These are phyloP conservation scores for Musa acuminata DNA, from an alignment of 176 grass and related monocot species.

Conservation along the genomic window DNA sequence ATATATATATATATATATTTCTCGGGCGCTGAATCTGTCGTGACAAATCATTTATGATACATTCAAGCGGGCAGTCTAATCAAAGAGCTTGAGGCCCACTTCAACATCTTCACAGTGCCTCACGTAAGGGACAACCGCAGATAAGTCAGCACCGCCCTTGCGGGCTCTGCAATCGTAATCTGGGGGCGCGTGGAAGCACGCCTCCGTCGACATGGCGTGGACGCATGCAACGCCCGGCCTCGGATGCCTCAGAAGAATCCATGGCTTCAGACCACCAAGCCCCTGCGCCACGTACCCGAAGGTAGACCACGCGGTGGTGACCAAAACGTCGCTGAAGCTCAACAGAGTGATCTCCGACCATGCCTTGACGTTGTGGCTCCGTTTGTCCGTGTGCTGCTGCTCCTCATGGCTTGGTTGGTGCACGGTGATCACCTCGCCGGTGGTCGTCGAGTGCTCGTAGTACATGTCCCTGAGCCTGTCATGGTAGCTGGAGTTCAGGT, in stretches of 20 bases:
- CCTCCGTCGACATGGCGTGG: background rate
- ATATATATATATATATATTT: too few species aligned
- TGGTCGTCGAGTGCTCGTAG: conserved; percentile 19
- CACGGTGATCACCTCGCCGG: conserved; percentile 31
- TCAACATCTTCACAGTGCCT: conserved; percentile 4
- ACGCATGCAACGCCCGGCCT: background rate
- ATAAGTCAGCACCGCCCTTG: background rate
- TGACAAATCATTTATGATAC: too few species aligned
- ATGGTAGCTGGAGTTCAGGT: conserved; percentile 37
- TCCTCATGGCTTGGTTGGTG: conserved; percentile 56
- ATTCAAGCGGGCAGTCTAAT: too few species aligned
- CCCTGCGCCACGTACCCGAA: conserved; percentile 42
- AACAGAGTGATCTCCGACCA: conserved; percentile 52
- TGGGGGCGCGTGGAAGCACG: conserved; percentile 14
- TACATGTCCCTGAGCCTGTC: conserved; percentile 40
- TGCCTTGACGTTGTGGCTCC: conserved; percentile 49
- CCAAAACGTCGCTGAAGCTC: conserved; percentile 34
- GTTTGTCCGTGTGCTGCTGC: conserved; percentile 30
- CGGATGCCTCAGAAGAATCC: background rate
- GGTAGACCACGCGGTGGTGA: too few species aligned
- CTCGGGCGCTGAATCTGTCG: too few species aligned
- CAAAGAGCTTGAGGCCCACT: conserved; percentile 9
- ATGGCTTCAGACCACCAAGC: background rate
- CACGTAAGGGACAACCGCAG: background rate
- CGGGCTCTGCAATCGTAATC: background rate